These are phyloP conservation scores for Pelargonium nanum DNA, from an alignment of 345 rosid species.

Conservation along the genomic window DNA sequence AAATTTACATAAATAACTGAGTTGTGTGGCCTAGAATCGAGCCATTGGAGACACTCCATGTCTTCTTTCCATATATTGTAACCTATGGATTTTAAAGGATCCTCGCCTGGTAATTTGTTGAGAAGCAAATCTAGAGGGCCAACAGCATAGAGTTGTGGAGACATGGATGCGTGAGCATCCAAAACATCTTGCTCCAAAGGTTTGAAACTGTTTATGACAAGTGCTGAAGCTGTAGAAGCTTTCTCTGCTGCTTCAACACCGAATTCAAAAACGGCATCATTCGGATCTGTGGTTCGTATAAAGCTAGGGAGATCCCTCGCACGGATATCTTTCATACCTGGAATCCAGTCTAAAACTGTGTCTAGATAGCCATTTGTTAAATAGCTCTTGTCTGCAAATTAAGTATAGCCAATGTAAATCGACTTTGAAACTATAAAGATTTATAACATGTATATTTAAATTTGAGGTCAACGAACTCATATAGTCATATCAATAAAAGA, in stretches of 20 bases:
- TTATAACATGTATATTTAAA: no score
- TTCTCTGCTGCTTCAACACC: neutral
- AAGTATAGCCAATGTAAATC: neutral
- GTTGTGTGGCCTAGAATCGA: no score
- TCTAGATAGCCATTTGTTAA: conserved; percentile 6
- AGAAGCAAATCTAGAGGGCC: conserved; percentile 5
- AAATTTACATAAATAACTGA: no score
- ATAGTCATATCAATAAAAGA: no score
- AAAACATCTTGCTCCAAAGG: conserved; percentile 7
- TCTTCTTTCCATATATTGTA: no score
- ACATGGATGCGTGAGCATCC: conserved; percentile 3
- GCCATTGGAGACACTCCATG: no score
- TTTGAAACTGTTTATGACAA: conserved; percentile 7
- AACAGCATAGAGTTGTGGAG: conserved; percentile 4
- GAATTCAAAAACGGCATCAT: conserved; percentile 4
- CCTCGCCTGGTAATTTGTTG: neutral
- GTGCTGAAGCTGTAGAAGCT: conserved; percentile 2
- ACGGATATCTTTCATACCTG: conserved; percentile 8
- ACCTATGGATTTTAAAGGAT: no score
- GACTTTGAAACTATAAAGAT: no score
- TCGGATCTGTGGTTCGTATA: neutral
- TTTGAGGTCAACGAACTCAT: neutral
- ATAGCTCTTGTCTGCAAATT: conserved; percentile 5
- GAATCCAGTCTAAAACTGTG: conserved; percentile 8
- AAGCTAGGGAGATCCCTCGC: conserved; percentile 9